These are phyloP conservation scores for Rutstroemia sydowiana DNA, from an alignment of 2,329 filamentous ascomycete species.

Conservation along the genomic window DNA sequence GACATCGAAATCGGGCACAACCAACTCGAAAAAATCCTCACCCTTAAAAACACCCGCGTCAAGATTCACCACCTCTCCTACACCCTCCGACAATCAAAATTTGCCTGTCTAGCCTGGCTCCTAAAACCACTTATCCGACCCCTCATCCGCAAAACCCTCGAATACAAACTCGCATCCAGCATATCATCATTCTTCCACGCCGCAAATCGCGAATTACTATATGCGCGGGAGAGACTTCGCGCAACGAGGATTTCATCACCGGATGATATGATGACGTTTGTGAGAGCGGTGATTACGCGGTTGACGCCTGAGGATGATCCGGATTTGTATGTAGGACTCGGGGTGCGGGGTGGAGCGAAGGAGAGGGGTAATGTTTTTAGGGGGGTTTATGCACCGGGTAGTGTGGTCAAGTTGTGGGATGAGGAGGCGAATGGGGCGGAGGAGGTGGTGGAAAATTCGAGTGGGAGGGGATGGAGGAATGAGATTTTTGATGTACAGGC, in stretches of 20 bases:
- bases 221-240: conserved; percentile 76
- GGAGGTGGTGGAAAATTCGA: conserved; percentile 63
- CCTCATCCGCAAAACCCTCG: conserved; percentile 62
- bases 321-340: conserved; percentile 67
- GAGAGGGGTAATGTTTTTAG: conserved; percentile 62
- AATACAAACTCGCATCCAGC: conserved; percentile 66
- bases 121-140: neutral
- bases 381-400: conserved; percentile 81
- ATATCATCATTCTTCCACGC: conserved; percentile 64
- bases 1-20: conserved; percentile 79
- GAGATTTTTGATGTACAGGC: conserved; percentile 59
- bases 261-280: conserved; percentile 71
- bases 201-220: conserved; percentile 79
- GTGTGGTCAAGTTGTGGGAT: conserved; percentile 83
- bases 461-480: conserved; percentile 65
- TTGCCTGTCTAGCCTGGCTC: conserved; percentile 67
- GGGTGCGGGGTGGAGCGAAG: conserved; percentile 50
- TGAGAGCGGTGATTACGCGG: conserved; percentile 73
- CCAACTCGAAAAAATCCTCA: conserved; percentile 71
- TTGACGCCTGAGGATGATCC: conserved; percentile 66
- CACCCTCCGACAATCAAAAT: conserved; percentile 64
- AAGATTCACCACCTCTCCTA: conserved; percentile 84
- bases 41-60: conserved; percentile 68
- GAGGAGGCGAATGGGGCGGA: conserved; percentile 64
- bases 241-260: conserved; percentile 80